Percentiles rank a stretch among this genome's conserved stretches.
These are phyloP conservation scores for Postia placenta DNA, from an alignment of 768 basidiomycete species.

Conservation along the genomic window DNA sequence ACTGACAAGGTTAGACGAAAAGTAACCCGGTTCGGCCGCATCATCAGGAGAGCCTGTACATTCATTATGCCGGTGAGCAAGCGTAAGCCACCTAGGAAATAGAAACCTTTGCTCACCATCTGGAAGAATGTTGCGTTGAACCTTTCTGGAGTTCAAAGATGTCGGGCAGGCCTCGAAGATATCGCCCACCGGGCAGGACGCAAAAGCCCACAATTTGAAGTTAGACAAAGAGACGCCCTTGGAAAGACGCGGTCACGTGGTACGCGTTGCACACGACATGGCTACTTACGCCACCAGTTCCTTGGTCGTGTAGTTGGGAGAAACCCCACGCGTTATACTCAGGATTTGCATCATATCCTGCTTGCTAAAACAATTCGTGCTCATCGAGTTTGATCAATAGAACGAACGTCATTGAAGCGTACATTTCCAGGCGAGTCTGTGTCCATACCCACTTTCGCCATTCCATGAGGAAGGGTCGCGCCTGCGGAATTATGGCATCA, in stretches of 20 bases:
- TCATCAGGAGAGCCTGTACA: constrained; percentile 55
- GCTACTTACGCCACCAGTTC: constrained; percentile 50
- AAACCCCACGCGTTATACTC: constrained; percentile 43
- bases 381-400: not conserved
- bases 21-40: constrained; percentile 60
- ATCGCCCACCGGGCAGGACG: constrained; percentile 31
- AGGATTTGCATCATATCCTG: constrained; percentile 32
- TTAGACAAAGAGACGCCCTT: constrained; percentile 43
- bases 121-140: constrained; percentile 38
- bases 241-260: not conserved
- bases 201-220: constrained; percentile 56
- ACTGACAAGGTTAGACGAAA: constrained; percentile 51
- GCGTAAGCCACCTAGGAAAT: not conserved
- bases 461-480: constrained; percentile 62
- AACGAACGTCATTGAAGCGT: not conserved
- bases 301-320: constrained; percentile 58
- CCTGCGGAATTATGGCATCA: constrained; percentile 27
- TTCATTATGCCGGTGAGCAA: not conserved
- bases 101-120: constrained; percentile 49
- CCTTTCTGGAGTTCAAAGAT: constrained; percentile 38
- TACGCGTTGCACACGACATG: not conserved
- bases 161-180: constrained; percentile 48
- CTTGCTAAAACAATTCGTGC: constrained; percentile 29
- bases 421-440: constrained; percentile 47
- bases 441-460: constrained; percentile 64